Evolutionary conservation across 179 eudicot genomes (phyloP).

Genomic region (Spinacia oleracea): DNA sequence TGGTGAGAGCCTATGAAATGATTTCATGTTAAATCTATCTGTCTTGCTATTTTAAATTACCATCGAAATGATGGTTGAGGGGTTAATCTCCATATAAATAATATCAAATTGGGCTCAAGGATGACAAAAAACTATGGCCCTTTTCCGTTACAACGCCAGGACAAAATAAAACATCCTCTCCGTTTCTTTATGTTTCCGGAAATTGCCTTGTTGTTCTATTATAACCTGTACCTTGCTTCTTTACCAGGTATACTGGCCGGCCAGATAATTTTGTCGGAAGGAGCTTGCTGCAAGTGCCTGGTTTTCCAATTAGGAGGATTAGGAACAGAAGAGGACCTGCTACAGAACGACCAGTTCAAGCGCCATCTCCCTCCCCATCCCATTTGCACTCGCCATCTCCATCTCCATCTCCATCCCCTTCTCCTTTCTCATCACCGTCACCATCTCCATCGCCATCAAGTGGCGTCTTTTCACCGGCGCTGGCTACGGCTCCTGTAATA

Average conservation of each 20-base stretch:
- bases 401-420: slow-evolving; percentile 7
- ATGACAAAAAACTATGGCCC: neutral
- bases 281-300: slow-evolving; percentile 25
- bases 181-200: neutral
- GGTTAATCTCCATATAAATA: neutral
- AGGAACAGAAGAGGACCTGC: neutral
- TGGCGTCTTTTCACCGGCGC: neutral
- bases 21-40: neutral
- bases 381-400: neutral
- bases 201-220: neutral
- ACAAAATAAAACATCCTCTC: neutral
- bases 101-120: neutral
- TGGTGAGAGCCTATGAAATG: slow-evolving; percentile 33
- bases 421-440: slow-evolving; percentile 10
- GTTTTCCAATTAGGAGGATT: neutral
- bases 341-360: neutral
- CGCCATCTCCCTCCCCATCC: slow-evolving; percentile 20
- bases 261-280: slow-evolving; percentile 7
- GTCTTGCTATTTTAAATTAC: neutral
- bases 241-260: slow-evolving; percentile 28
- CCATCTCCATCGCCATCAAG: slow-evolving; percentile 32
- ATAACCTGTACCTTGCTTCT: slow-evolving; percentile 4
- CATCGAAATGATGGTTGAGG: neutral
- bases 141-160: neutral
- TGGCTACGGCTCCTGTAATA: slow-evolving; percentile 18